A percentile compares a stretch with the other conserved stretches of the same genome.
Conservation (phyloP, 139 green algal species). For the Closterium sp. region DNA sequence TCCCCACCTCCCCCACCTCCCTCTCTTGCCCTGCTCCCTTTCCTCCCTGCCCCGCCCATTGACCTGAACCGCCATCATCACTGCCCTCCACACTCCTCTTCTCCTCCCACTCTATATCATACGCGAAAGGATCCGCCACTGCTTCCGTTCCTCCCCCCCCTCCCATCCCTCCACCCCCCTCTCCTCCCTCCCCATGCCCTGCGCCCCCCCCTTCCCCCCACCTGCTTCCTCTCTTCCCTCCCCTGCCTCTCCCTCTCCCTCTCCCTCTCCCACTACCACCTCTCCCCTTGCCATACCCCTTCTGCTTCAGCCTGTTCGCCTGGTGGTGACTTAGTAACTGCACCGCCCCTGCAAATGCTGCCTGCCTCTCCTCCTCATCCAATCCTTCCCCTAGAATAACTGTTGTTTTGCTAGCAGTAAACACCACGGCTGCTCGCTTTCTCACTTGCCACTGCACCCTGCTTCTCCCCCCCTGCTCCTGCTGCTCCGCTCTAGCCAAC, state of each 20-base stretch:
- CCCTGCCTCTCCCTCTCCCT: neutral
- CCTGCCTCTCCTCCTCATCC: neutral
- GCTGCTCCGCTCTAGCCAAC: neutral
- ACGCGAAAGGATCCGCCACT: neutral
- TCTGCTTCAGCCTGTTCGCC: neutral
- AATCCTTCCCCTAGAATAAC: neutral
- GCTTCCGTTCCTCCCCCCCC: neutral
- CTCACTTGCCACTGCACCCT: neutral
- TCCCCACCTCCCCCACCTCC: neutral
- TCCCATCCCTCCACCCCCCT: neutral
- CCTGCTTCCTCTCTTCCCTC: neutral
- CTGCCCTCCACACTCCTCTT: neutral
- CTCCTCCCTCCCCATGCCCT: neutral
- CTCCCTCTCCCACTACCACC: constrained; percentile 3
- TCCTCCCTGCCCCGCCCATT: too few relatives aligned
- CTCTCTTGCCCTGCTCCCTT: neutral
- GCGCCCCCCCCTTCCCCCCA: too few relatives aligned
- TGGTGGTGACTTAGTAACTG: neutral
- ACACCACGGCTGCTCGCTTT: neutral
- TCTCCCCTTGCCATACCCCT: neutral
- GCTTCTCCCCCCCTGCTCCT: neutral
- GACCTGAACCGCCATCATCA: too few relatives aligned
- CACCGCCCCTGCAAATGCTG: neutral
- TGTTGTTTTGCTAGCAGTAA: neutral
- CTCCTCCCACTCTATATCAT: neutral